phyloP scores from a whole-genome alignment of 768 basidiomycete species.

The Podaxis pistillaris region DNA sequence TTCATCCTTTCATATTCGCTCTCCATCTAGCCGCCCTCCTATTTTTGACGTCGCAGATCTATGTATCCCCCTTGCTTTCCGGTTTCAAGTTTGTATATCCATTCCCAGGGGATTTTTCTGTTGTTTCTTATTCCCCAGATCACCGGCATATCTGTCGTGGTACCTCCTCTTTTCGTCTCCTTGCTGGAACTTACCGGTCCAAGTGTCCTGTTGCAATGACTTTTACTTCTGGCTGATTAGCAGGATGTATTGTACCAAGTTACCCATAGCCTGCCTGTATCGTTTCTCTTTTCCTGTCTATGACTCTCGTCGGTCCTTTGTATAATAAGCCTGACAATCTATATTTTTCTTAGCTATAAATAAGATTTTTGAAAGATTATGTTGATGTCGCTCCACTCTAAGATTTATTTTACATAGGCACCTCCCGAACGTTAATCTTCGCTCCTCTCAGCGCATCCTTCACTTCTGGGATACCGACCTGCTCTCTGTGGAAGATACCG shows the following conservation, averaged over 20 bases:
- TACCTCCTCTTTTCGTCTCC: slow-evolving; percentile 18
- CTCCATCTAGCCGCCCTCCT: background rate
- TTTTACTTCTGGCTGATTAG: background rate
- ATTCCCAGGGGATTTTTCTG: background rate
- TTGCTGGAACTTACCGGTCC: slow-evolving; percentile 5
- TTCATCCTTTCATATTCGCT: background rate
- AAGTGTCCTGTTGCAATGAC: slow-evolving; percentile 3
- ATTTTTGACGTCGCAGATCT: slow-evolving; percentile 9
- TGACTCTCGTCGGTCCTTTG: slow-evolving; percentile 2
- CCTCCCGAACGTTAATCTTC: slow-evolving; percentile 46
- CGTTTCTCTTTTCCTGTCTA: background rate
- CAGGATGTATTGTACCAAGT: slow-evolving; percentile 17
- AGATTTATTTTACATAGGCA: background rate
- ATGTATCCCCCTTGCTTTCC: slow-evolving; percentile 7
- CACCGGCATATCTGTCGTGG: slow-evolving; percentile 1
- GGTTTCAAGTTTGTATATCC: background rate
- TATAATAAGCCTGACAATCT: slow-evolving; percentile 11
- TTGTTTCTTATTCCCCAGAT: slow-evolving; percentile 5
- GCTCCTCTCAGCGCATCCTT: slow-evolving; percentile 55
- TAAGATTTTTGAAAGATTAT: background rate
- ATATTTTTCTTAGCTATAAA: slow-evolving; percentile 4
- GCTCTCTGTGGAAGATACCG: slow-evolving; percentile 92
- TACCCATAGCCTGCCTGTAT: slow-evolving; percentile 12
- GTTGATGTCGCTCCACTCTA: background rate
- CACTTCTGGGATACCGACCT: slow-evolving; percentile 82